These are phyloP conservation scores for Astragalus membranaceus DNA, from an alignment of 306 rosid species.

Conservation along the genomic window DNA sequence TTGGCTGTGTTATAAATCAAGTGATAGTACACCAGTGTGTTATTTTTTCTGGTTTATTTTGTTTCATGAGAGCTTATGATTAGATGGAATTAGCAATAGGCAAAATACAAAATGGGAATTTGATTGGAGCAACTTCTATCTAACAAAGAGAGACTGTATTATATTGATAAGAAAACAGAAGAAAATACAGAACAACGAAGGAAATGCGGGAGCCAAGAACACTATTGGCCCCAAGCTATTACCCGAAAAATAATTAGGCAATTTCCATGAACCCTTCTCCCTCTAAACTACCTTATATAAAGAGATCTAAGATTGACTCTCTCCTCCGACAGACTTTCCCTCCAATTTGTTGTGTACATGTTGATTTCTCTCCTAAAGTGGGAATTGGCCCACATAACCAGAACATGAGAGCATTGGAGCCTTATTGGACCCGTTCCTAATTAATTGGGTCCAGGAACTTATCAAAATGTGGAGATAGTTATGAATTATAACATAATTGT, in stretches of 20 bases:
- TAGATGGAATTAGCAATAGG: not conserved
- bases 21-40: not conserved
- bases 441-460: not conserved
- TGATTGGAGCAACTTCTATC: not conserved
- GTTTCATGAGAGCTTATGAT: not conserved
- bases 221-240: not conserved
- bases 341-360: not conserved
- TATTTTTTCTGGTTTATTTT: not conserved
- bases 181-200: not conserved
- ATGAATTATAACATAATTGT: not conserved
- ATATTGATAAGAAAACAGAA: not conserved
- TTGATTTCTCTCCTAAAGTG: not conserved
- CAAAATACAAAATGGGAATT: slow-evolving; percentile 2
- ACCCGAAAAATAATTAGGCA: not conserved
- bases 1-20: not conserved
- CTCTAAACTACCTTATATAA: not conserved
- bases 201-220: not conserved
- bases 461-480: not conserved
- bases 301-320: not conserved
- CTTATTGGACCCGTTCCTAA: not conserved
- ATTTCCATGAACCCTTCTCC: not conserved
- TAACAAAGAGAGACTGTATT: not conserved
- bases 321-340: not conserved
- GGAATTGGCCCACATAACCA: not conserved
- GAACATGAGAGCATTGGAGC: not conserved